Percentiles rank a stretch among this genome's conserved stretches.
Evolutionary conservation across 2,329 filamentous ascomycete genomes (phyloP).

Genomic region (Aureobasidium sp.): DNA sequence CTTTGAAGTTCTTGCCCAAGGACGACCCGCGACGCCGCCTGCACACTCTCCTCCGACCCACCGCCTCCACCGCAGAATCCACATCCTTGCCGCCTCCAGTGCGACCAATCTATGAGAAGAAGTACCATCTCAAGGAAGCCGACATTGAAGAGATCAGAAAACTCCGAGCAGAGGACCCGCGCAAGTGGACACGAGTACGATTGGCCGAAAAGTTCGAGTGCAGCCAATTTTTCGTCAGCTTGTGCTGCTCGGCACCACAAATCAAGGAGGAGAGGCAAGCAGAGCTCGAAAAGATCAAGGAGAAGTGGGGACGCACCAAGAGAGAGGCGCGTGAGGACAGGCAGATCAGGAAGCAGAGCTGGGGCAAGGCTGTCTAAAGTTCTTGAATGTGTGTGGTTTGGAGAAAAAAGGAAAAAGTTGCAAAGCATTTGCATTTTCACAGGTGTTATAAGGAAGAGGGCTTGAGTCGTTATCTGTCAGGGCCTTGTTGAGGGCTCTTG

Average conservation of each 20-base stretch:
- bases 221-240: slow-evolving; percentile 54
- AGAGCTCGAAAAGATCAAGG: slow-evolving; percentile 48
- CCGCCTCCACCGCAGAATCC: slow-evolving; percentile 23
- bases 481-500: neutral
- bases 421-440: slow-evolving; percentile 15
- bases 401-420: neutral
- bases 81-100: slow-evolving; percentile 38
- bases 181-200: slow-evolving; percentile 51
- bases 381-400: neutral
- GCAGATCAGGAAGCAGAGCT: slow-evolving; percentile 51
- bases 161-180: slow-evolving; percentile 49
- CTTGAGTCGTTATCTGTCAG: neutral
- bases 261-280: slow-evolving; percentile 36
- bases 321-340: slow-evolving; percentile 55
- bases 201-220: slow-evolving; percentile 58
- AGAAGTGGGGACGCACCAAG: slow-evolving; percentile 54
- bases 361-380: slow-evolving; percentile 35
- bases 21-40: slow-evolving; percentile 48
- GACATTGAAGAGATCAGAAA: slow-evolving; percentile 54
- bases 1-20: slow-evolving; percentile 55
- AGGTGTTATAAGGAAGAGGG: slow-evolving; percentile 4
- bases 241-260: slow-evolving; percentile 49
- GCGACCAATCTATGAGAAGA: slow-evolving; percentile 47
- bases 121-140: slow-evolving; percentile 51
- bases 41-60: slow-evolving; percentile 26